Conservation (phyloP, 2,329 filamentous ascomycete genomes). For the Aspergillus aculeatinus region DNA sequence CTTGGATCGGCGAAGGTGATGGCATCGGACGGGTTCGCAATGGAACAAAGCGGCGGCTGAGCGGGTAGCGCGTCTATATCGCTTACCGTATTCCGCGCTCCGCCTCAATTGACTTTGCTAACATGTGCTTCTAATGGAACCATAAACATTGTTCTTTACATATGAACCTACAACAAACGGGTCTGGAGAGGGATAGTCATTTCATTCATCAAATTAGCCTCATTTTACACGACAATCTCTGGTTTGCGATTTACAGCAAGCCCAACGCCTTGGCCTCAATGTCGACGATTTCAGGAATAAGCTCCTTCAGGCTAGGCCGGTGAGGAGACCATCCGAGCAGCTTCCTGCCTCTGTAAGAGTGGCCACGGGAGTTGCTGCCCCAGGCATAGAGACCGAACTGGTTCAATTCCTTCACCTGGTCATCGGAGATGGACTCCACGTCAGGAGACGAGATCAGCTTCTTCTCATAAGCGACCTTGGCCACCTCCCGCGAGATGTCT, state of each 20-base stretch:
- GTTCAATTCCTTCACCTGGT: slow-evolving; percentile 46
- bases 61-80: background rate
- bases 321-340: slow-evolving; percentile 40
- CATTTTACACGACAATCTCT: background rate
- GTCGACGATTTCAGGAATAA: slow-evolving; percentile 56
- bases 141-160: too few relatives aligned
- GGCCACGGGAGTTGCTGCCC: slow-evolving; percentile 40
- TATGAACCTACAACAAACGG: too few relatives aligned
- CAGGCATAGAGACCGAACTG: slow-evolving; percentile 34
- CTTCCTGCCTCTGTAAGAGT: slow-evolving; percentile 37
- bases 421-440: slow-evolving; percentile 35
- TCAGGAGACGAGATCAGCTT: slow-evolving; percentile 50
- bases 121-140: background rate
- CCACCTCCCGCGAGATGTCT: slow-evolving; percentile 38
- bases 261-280: slow-evolving; percentile 45
- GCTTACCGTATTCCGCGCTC: background rate
- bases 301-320: slow-evolving; percentile 52
- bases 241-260: slow-evolving; percentile 20
- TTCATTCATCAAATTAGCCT: slow-evolving; percentile 6
- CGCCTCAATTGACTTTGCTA: background rate
- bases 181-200: background rate
- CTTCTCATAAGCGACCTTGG: slow-evolving; percentile 52
- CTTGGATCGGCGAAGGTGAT: slow-evolving; percentile 7
- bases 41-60: slow-evolving; percentile 7
- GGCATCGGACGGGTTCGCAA: slow-evolving; percentile 1